Conservation (phyloP, 2,329 filamentous ascomycete genomes). For the Trichophyton simii region DNA sequence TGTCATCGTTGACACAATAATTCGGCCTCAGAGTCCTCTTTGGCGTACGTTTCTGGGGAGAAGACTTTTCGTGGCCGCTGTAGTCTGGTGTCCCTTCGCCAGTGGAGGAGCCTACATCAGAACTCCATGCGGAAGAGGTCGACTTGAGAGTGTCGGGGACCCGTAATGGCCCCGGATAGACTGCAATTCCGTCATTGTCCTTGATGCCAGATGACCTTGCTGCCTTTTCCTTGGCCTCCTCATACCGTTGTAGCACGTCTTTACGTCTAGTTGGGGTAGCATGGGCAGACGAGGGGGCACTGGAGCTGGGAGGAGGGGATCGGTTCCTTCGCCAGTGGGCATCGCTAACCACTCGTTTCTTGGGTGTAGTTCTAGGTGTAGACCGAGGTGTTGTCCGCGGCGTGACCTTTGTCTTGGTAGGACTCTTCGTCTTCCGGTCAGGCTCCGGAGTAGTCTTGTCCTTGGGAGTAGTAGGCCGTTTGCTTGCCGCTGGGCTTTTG, state of each 20-base stretch:
- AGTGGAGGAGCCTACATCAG: constrained; percentile 4
- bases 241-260: constrained; percentile 22
- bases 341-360: constrained; percentile 87
- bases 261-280: constrained; percentile 32
- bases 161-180: constrained; percentile 17
- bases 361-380: constrained; percentile 47
- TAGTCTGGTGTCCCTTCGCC: background rate
- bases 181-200: constrained; percentile 19
- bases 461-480: constrained; percentile 24
- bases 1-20: constrained; percentile 1
- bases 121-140: constrained; percentile 15
- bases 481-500: constrained; percentile 20
- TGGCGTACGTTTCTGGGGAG: background rate
- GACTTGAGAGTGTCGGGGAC: constrained; percentile 10
- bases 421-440: constrained; percentile 7
- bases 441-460: constrained; percentile 13
- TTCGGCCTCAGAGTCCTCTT: constrained; percentile 3
- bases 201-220: background rate
- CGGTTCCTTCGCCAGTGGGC: constrained; percentile 60
- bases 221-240: background rate
- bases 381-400: constrained; percentile 17
- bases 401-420: constrained; percentile 9
- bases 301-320: constrained; percentile 27
- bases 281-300: constrained; percentile 27
- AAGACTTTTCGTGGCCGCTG: background rate